phyloP scores from a whole-genome alignment of 106 monocot genomes.

The Ottelia alismoides region DNA sequence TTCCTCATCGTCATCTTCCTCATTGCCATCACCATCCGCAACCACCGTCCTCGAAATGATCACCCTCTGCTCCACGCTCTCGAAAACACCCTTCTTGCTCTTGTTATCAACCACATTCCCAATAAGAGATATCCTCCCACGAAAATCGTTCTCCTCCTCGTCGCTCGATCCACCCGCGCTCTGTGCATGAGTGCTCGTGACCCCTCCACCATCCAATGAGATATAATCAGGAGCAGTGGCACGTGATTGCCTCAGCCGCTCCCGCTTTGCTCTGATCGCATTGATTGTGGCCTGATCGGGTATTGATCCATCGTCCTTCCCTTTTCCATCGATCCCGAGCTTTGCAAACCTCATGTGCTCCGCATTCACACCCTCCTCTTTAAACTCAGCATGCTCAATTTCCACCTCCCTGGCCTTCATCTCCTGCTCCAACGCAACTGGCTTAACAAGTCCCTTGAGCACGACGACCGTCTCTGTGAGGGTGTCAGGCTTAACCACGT shows the following conservation, averaged over 20 bases:
- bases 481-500: conserved; percentile 12
- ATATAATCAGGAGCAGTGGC: conserved; percentile 62
- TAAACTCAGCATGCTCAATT: no score
- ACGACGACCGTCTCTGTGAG: conserved; percentile 46
- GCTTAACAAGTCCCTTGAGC: conserved; percentile 78
- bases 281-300: conserved; percentile 69
- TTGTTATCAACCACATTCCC: conserved; percentile 25
- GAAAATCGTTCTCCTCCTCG: conserved; percentile 72
- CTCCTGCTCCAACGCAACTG: conserved; percentile 4
- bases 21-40: conserved; percentile 12
- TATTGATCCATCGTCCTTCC: conserved; percentile 27
- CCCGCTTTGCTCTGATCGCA: conserved; percentile 73
- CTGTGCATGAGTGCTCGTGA: conserved; percentile 24
- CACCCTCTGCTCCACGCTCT: conserved; percentile 27
- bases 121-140: conserved; percentile 57
- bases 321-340: conserved; percentile 26
- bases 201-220: conserved; percentile 57
- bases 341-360: conserved; percentile 15
- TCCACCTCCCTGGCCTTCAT: conserved; percentile 15
- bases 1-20: conserved; percentile 87
- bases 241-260: conserved; percentile 47
- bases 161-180: conserved; percentile 53
- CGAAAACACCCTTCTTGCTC: conserved; percentile 52
- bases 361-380: conserved; percentile 8
- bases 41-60: conserved; percentile 5